Evolutionary conservation across 2,329 filamentous ascomycete species (phyloP).

Genomic region (Ceratocystis smalleyi): DNA sequence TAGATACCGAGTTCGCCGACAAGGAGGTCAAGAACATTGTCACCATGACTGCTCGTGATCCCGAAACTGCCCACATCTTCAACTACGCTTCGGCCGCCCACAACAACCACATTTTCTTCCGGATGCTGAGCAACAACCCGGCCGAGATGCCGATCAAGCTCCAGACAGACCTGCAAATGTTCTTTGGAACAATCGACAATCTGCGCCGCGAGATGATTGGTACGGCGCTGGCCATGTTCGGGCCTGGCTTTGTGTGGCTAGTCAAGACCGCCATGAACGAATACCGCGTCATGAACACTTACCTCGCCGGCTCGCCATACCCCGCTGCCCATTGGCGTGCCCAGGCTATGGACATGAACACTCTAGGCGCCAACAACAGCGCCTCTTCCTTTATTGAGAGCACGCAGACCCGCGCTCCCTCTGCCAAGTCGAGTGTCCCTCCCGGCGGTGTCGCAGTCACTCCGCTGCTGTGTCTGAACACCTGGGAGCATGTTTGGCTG

Average conservation of each 20-base stretch:
- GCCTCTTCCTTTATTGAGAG: conserved; percentile 24
- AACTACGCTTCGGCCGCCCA: conserved; percentile 93
- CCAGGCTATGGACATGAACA: conserved; percentile 56
- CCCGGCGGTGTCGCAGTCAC: conserved; percentile 54
- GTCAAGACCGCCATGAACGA: conserved; percentile 41
- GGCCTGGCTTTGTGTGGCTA: conserved; percentile 93
- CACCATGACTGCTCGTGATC: conserved; percentile 62
- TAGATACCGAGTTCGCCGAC: conserved; percentile 50
- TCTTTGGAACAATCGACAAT: conserved; percentile 71
- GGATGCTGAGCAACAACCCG: conserved; percentile 31
- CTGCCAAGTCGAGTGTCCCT: conserved; percentile 21
- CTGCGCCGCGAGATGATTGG: conserved; percentile 64
- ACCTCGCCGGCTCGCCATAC: conserved; percentile 81
- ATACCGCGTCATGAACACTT: conserved; percentile 66
- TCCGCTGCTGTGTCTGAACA: conserved; percentile 81
- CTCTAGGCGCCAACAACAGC: conserved; percentile 29
- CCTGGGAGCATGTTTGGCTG: conserved; percentile 90
- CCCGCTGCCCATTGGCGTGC: conserved; percentile 68
- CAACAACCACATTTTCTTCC: conserved; percentile 80
- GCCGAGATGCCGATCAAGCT: conserved; percentile 42
- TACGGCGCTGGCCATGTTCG: conserved; percentile 83
- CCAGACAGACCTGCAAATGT: conserved; percentile 42
- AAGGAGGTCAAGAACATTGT: conserved; percentile 50
- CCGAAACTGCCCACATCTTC: conserved; percentile 64
- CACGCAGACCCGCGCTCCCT: conserved; percentile 14